Evolutionary conservation across 345 rosid genomes (phyloP), one percentile per base, ranked within the genome.

Genomic region (Pistacia atlantica): DNA sequence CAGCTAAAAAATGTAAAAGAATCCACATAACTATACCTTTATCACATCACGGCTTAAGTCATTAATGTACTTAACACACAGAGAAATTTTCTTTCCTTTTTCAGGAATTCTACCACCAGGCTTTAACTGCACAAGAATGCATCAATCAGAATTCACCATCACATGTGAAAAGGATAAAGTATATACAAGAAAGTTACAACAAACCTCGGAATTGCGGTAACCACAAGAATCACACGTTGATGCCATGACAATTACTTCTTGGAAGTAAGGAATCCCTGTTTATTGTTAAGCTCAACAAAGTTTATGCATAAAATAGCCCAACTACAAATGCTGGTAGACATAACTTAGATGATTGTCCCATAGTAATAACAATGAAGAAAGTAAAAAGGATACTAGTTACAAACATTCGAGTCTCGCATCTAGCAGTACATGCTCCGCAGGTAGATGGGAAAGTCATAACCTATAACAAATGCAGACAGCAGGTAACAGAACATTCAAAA

Each of bases 211-310:
- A 79, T 84, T 96, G 60, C 99, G 94, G 75, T 93, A 95, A 73
- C 99, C 99, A 86, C 98, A 95, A 20, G 80, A 75, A 68, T 92
- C 97, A 65, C 98, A 92, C 10, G 94, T 85, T 18, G 98, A 92
- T 75, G 99, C 97, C 99, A 95, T 95, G 86, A 93, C 98, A 71
- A 93, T 96, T 74, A 95, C 99, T 83, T 95, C 99, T 76, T 93
- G 97, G 81, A 93, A 95, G 82, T 95, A 95, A 52, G 99, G 99
- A 82, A 95, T 95, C 45, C 87, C 99, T 95, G 68, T 72, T 38
- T 25, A 52, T 45, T 28, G 87, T 90, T 83, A 92, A 88, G 90
- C 66, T 61, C 49, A 79, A 84, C 82, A 80, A 57, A 59, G 35
- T 64, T 64, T 37, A 48, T 45, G 62, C 28, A 54, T 46, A 58